Base-by-base conservation (phyloP, 805 yeast genomes). In the Komagataella populi region DNA sequence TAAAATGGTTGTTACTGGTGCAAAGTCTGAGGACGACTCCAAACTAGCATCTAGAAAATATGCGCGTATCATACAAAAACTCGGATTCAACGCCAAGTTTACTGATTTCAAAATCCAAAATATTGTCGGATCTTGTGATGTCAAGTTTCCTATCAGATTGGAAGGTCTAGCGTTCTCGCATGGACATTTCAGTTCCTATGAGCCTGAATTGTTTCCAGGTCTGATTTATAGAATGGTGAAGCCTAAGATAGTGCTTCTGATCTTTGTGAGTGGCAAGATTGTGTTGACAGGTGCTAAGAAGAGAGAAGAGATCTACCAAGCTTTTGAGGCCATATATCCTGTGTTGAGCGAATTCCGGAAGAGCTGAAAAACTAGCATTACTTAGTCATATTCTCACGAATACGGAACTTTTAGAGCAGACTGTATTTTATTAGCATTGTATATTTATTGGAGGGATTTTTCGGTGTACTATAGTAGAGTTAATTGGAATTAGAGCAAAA, bases 1-100 rank as follows among this genome's bases (percentile, higher is more conserved):
- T 62, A 93, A 93, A 69, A 93, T 93, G 99, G 99, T 93, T 59
- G 99, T 93, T 14, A 93, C 98, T 30, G 99, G 99, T 78, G 99
- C 99, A 22, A 93, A 93, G 68, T 85, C 96, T 44, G 99, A 93
- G 67, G 98, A 93, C 65, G 98, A 93, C 65, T 88, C 97, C n/a
- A 93, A 93, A 67, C 76, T 93, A 57, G 99, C 99, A 1, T 88
- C 96, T 18, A 81, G 99, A 71, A 93, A 93, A 67, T 93, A 93
- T 62, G 99, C 99, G 1, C 83, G 99, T 73, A 93, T 93, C 63
- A 93, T 93, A 58, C 99, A 93, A 68, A 93, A 93, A 67, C 83
- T 93, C 59, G 99, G 99, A 2, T 93, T 93, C 72, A 87, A 90
- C 64, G 98, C 99, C 52, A 93, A 93, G 66, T 93, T 93, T 65